A percentile compares a stretch with the other conserved stretches of the same genome.
Conservation (phyloP, 257 asterid species). For the Cordia subcordata region DNA sequence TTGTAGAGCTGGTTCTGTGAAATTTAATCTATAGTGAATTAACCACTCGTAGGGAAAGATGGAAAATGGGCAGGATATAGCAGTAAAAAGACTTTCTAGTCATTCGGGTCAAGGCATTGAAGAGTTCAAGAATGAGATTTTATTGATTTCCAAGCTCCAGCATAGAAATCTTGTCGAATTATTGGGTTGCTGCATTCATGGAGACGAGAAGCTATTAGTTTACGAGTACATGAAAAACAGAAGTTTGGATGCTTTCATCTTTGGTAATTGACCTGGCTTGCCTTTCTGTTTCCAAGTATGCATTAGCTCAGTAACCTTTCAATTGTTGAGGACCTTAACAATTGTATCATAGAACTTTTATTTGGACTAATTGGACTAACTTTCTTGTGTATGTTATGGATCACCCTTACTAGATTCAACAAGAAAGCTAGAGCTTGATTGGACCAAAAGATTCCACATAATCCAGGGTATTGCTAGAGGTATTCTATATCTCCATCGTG, state of each 20-base stretch:
- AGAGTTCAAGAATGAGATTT: conserved; percentile 31
- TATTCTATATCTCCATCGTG: conserved; percentile 28
- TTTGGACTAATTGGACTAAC: neutral
- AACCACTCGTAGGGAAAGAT: conserved; percentile 16
- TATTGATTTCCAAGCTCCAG: conserved; percentile 28
- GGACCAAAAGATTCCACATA: conserved; percentile 24
- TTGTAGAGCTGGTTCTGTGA: neutral
- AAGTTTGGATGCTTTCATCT: conserved; percentile 32
- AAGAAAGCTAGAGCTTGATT: conserved; percentile 18
- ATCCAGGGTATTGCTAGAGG: conserved; percentile 28
- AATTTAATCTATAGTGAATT: neutral
- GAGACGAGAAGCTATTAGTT: conserved; percentile 23
- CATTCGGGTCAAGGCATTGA: conserved; percentile 31
- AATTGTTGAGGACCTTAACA: too few relatives aligned
- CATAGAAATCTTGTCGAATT: conserved; percentile 32
- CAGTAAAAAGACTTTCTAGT: conserved; percentile 32
- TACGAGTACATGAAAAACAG: conserved; percentile 29
- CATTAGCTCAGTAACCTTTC: too few relatives aligned
- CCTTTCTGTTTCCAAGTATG: neutral
- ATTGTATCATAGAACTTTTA: too few relatives aligned
- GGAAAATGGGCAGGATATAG: conserved; percentile 20
- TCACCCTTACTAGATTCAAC: conserved; percentile 11
- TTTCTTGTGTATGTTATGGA: neutral
- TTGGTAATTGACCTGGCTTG: conserved; percentile 15
- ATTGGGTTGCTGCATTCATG: conserved; percentile 28